These are phyloP conservation scores for Phoma sp. DNA, from an alignment of 2,329 filamentous ascomycete species.

Conservation along the genomic window DNA sequence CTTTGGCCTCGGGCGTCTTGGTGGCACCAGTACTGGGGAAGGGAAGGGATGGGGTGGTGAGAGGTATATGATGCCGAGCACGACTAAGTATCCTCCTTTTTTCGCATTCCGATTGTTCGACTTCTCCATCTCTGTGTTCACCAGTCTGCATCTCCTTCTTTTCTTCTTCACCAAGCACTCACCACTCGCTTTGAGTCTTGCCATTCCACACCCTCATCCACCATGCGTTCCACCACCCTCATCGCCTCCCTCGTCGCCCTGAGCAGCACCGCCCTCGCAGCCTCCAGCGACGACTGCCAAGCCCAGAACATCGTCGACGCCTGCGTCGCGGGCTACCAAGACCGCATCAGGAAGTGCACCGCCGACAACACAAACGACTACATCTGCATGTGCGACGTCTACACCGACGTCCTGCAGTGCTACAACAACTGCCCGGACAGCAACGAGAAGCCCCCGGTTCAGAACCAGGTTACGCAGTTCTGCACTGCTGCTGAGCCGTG, in stretches of 20 bases:
- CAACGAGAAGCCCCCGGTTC: constrained; percentile 39
- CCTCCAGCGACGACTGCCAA: constrained; percentile 45
- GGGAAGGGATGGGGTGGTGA: not conserved
- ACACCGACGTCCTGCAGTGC: constrained; percentile 62
- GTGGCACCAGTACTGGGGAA: not conserved
- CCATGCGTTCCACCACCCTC: constrained; percentile 44
- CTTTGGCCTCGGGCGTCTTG: not conserved
- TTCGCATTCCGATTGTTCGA: not conserved
- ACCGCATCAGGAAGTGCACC: too few relatives aligned
- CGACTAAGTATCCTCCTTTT: not conserved
- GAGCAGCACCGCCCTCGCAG: constrained; percentile 45
- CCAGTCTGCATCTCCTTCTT: not conserved
- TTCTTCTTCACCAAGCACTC: constrained; percentile 5
- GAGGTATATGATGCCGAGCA: not conserved
- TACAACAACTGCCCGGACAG: constrained; percentile 69
- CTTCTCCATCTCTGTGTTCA: not conserved
- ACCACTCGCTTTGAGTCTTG: constrained; percentile 34
- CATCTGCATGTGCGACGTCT: constrained; percentile 65
- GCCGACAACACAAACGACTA: constrained; percentile 53
- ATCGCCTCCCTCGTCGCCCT: constrained; percentile 37
- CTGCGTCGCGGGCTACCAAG: constrained; percentile 44
- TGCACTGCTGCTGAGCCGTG: constrained; percentile 54
- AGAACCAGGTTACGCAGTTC: constrained; percentile 46
- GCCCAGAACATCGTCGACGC: constrained; percentile 58
- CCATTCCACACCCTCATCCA: constrained; percentile 2